Evolutionary conservation across 2,329 filamentous ascomycete genomes (phyloP), one percentile per base, ranked within the genome.

Genomic region (Akanthomyces uredinophilus): DNA sequence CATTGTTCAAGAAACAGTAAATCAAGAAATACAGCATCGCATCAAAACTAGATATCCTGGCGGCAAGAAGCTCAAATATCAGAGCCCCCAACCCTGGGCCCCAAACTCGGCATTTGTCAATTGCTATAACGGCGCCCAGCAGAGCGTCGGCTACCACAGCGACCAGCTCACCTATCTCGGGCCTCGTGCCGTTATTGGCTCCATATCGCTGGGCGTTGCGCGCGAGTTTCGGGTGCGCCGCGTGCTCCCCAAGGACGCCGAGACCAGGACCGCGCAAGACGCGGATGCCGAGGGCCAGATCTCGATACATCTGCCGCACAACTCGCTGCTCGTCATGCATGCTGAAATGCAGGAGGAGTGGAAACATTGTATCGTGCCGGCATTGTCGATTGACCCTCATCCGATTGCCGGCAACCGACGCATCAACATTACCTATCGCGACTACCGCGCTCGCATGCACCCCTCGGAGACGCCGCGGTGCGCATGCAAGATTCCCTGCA

Each of bases 321-420:
- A 98, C 73, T 96, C 91, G 0, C 82, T 98, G 0, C 81, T 99
- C 0, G 81, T 98, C 11, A 98, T 99, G 95, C 93, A 98, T 70
- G 93, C 94, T 1, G 92, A 96, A 71, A 98, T 96, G 91, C 94
- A 98, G 71, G 94, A 98, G 71, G 88, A 90, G 71, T 98, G 92
- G 92, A 98, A 97, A 73, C 95, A 99, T 73, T 84, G 85, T 66
- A 90, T 99, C 49, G 81, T 87, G 0, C 90, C 92, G 0, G 87
- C 90, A 0, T 80, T 82, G 54, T 85, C 87, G 4, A 90, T 98
- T 63, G 89, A 92, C 64, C 91, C 92, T 1, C 95, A 99, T 72
- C 91, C 93, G 0, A 72, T 96, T 1, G 84, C 93, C 0, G 89
- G 88, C 0, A 92, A 87, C 68, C 87, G 86, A 65, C 83, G 95